Conservation (phyloP, 2,329 filamentous ascomycete species). For the Penicillium fuscoglaucum region DNA sequence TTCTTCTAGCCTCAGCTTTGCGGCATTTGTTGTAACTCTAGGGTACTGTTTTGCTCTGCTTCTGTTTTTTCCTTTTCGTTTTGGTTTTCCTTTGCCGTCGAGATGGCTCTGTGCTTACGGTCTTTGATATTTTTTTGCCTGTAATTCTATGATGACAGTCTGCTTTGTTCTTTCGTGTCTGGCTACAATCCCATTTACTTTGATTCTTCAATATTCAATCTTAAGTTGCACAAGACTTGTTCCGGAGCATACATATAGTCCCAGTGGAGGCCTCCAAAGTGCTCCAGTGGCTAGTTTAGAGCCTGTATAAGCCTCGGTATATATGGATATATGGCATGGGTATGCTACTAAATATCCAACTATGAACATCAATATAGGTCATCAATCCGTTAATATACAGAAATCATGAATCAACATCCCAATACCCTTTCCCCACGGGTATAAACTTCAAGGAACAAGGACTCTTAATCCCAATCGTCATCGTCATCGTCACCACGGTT, state of each 20-base stretch:
- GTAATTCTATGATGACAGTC: slow-evolving; percentile 40
- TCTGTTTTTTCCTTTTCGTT: slow-evolving; percentile 16
- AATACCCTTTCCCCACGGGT: background rate
- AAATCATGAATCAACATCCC: slow-evolving; percentile 3
- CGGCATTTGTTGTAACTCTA: slow-evolving; percentile 33
- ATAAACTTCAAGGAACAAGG: background rate
- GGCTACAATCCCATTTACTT: slow-evolving; percentile 19
- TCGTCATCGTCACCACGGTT: slow-evolving; percentile 38
- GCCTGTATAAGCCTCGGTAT: background rate
- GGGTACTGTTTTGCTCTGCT: slow-evolving; percentile 18
- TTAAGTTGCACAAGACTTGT: background rate
- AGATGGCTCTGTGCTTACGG: slow-evolving; percentile 26
- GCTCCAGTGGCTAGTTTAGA: background rate
- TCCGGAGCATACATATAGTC: background rate
- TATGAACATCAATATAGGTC: slow-evolving; percentile 7
- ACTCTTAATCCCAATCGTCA: slow-evolving; percentile 49
- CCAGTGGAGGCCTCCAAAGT: background rate
- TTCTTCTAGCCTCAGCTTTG: slow-evolving; percentile 24
- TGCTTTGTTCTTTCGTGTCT: slow-evolving; percentile 20
- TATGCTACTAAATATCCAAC: slow-evolving; percentile 1
- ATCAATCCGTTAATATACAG: slow-evolving; percentile 9
- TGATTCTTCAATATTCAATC: slow-evolving; percentile 1
- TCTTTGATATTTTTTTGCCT: slow-evolving; percentile 27
- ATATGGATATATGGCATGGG: slow-evolving; percentile 6
- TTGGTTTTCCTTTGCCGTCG: slow-evolving; percentile 9